Conservation (phyloP, 257 asterid species). For the Solanum chmielewskii region DNA sequence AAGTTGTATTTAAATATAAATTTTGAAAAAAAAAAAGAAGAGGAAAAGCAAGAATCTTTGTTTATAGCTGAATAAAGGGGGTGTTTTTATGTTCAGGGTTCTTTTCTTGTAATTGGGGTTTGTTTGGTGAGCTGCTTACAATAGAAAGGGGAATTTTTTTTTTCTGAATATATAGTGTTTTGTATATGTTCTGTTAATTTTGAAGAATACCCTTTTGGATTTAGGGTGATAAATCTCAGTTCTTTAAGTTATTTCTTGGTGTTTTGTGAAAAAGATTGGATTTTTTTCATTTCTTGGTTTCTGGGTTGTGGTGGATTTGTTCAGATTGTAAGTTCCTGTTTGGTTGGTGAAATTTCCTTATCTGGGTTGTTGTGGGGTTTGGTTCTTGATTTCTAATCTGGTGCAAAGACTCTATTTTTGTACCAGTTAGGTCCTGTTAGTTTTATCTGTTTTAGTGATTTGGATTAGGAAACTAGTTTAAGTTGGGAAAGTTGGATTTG, state of each 20-base stretch:
- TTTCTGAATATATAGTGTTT: neutral
- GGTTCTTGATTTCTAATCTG: neutral
- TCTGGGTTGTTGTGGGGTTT: neutral
- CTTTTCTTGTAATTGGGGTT: slow-evolving; percentile 8
- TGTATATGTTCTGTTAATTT: neutral
- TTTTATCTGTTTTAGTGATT: neutral
- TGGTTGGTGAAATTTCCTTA: neutral
- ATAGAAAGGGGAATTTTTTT: neutral
- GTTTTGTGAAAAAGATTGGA: neutral
- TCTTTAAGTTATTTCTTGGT: neutral
- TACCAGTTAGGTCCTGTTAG: neutral
- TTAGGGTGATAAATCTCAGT: neutral
- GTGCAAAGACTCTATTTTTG: neutral
- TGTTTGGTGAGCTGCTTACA: neutral
- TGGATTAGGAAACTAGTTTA: slow-evolving; percentile 6
- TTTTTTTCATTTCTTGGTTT: neutral
- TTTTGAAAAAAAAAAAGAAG: neutral
- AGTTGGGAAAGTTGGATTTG: slow-evolving; percentile 12
- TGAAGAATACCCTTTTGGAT: slow-evolving; percentile 11
- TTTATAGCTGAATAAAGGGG: slow-evolving; percentile 26
- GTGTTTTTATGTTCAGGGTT: slow-evolving; percentile 7
- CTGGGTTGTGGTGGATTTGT: neutral
- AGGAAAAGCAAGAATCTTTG: slow-evolving; percentile 7
- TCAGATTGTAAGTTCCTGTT: neutral
- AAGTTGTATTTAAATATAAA: slow-evolving; percentile 21